Evolutionary conservation across 2,329 filamentous ascomycete species (phyloP).

Genomic region (Fusarium subtropicale): DNA sequence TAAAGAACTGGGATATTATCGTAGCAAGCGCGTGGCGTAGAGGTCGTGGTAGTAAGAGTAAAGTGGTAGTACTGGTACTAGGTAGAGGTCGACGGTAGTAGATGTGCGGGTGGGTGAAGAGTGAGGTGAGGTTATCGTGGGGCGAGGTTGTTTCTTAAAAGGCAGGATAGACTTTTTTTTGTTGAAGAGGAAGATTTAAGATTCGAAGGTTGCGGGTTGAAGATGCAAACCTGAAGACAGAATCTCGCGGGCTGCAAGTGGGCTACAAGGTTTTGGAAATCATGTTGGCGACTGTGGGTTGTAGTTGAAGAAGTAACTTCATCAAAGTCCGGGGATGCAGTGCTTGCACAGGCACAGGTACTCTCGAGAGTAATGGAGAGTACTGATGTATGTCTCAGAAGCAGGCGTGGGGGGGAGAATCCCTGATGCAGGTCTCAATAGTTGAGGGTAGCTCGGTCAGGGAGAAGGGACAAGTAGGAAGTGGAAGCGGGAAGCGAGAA

Average conservation of each 20-base stretch:
- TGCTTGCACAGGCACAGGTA: not conserved
- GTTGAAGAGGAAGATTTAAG: conserved; percentile 3
- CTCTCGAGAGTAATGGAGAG: not conserved
- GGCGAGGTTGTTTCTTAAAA: conserved; percentile 14
- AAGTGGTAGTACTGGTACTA: not conserved
- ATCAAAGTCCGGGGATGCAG: conserved; percentile 18
- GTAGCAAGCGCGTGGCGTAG: not conserved
- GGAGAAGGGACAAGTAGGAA: conserved; percentile 41
- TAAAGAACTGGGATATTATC: not conserved
- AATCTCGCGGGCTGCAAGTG: conserved; percentile 41
- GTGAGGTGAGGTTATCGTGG: conserved; percentile 8
- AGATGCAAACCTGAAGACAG: conserved; percentile 35
- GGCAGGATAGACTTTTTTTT: conserved; percentile 14
- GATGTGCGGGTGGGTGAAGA: conserved; percentile 19
- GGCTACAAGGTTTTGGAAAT: conserved; percentile 42
- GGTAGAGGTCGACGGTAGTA: conserved; percentile 5
- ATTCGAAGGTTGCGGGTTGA: conserved; percentile 23
- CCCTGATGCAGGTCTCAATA: conserved; percentile 27
- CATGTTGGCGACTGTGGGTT: conserved; percentile 44
- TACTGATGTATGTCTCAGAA: conserved; percentile 16
- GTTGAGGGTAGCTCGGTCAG: conserved; percentile 42
- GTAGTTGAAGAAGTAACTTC: conserved; percentile 44
- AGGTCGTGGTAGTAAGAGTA: conserved; percentile 3
- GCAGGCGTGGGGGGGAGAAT: conserved; percentile 40
- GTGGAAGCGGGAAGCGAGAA: not conserved